Conservation (phyloP, 1,139 yeast species). For the Yamadazyma atmosphaerica region DNA sequence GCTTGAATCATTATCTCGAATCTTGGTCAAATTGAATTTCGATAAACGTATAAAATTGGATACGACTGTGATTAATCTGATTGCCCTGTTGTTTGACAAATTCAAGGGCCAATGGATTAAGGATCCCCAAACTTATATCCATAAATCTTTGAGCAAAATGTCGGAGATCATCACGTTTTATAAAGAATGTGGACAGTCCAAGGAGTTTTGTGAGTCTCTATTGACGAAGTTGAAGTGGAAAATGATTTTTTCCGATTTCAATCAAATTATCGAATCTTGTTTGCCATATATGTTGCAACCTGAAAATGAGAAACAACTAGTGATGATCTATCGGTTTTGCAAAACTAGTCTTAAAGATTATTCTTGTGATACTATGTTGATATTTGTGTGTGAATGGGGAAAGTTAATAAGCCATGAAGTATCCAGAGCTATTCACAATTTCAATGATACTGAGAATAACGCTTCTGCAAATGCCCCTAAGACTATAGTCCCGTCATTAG, state of each 20-base stretch:
- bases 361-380: constrained; percentile 19
- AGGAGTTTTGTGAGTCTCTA: constrained; percentile 21
- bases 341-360: constrained; percentile 17
- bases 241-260: constrained; percentile 29
- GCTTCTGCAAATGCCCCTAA: constrained; percentile 6
- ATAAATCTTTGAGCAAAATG: constrained; percentile 14
- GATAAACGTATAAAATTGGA: constrained; percentile 20
- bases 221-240: constrained; percentile 30
- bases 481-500: constrained; percentile 8
- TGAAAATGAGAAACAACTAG: constrained; percentile 17
- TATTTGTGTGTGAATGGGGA: constrained; percentile 26
- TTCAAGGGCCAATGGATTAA: constrained; percentile 21
- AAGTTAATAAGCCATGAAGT: constrained; percentile 8
- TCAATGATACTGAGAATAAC: constrained; percentile 4
- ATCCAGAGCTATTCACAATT: constrained; percentile 3
- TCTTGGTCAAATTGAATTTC: constrained; percentile 23
- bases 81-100: constrained; percentile 18
- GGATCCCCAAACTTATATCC: constrained; percentile 20
- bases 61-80: constrained; percentile 17
- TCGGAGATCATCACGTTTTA: constrained; percentile 21
- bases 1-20: constrained; percentile 18
- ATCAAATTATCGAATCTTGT: constrained; percentile 17
- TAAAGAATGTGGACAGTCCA: constrained; percentile 25
- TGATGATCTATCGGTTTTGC: constrained; percentile 21
- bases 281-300: constrained; percentile 22